Percentiles rank a stretch among this genome's conserved stretches.
These are phyloP conservation scores for Thymus quinquecostatus DNA, from an alignment of 257 asterid genomes.

Conservation along the genomic window DNA sequence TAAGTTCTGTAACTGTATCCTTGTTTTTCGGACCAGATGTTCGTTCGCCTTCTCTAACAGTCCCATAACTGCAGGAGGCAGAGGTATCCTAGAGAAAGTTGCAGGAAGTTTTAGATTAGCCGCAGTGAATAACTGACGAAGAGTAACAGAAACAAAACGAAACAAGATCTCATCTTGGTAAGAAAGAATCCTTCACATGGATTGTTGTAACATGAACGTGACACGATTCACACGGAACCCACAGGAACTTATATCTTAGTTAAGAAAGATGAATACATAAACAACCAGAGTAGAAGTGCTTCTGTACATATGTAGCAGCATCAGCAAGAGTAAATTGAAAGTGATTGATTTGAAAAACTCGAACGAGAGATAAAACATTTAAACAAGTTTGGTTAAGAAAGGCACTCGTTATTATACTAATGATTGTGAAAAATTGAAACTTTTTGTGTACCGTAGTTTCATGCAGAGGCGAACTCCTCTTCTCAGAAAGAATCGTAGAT, in stretches of 20 bases:
- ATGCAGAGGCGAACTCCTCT: constrained; percentile 33
- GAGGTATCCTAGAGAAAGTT: constrained; percentile 42
- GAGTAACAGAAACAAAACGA: background rate
- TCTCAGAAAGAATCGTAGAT: constrained; percentile 28
- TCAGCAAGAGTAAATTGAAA: background rate
- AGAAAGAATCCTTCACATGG: background rate
- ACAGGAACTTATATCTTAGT: background rate
- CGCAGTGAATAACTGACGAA: constrained; percentile 1
- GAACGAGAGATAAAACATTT: no score
- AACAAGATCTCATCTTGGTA: background rate
- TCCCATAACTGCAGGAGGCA: constrained; percentile 34
- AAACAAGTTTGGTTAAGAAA: background rate
- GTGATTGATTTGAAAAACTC: no score
- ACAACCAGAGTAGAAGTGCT: background rate
- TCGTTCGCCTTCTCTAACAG: constrained; percentile 38
- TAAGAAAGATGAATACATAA: background rate
- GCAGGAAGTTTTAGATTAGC: constrained; percentile 16
- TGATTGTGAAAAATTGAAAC: background rate
- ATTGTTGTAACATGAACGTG: background rate
- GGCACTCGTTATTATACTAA: constrained; percentile 10
- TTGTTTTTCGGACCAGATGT: constrained; percentile 36
- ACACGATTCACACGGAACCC: background rate
- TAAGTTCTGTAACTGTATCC: constrained; percentile 35
- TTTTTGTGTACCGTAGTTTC: constrained; percentile 35
- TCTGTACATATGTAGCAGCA: background rate